Conservation (phyloP, 495 filamentous ascomycete genomes). For the Penicillium diatomitis region DNA sequence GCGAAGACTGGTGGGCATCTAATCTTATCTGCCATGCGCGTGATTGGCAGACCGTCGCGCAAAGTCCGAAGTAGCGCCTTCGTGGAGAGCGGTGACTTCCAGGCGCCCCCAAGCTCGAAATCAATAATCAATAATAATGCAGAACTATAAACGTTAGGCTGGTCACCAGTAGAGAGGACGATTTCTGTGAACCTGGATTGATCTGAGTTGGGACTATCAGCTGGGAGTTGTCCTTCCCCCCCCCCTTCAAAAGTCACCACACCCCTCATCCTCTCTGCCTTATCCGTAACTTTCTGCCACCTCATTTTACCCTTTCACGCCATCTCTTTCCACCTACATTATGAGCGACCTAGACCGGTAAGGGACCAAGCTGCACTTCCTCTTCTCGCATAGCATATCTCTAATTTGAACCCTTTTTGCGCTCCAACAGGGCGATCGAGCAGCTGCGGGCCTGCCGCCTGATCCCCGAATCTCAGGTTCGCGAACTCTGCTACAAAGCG, state of each 20-base stretch:
- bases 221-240: not conserved
- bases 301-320: not conserved
- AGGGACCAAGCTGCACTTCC: not conserved
- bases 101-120: no score
- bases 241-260: conserved; percentile 4
- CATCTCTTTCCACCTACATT: conserved; percentile 15
- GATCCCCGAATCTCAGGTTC: conserved; percentile 89
- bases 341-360: conserved; percentile 90
- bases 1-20: conserved; percentile 26
- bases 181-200: not conserved
- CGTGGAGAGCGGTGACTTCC: no score
- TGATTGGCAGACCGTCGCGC: conserved; percentile 24
- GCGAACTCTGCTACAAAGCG: conserved; percentile 96
- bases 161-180: no score
- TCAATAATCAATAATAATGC: no score
- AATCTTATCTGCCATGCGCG: conserved; percentile 32
- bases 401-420: conserved; percentile 7
- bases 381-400: not conserved
- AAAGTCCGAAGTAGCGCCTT: conserved; percentile 1
- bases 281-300: not conserved
- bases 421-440: conserved; percentile 67
- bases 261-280: conserved; percentile 2
- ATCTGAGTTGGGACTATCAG: conserved; percentile 5
- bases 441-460: conserved; percentile 91
- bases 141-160: no score